phyloP scores from a whole-genome alignment of 176 grass and related monocot species.

The Avena insularis region DNA sequence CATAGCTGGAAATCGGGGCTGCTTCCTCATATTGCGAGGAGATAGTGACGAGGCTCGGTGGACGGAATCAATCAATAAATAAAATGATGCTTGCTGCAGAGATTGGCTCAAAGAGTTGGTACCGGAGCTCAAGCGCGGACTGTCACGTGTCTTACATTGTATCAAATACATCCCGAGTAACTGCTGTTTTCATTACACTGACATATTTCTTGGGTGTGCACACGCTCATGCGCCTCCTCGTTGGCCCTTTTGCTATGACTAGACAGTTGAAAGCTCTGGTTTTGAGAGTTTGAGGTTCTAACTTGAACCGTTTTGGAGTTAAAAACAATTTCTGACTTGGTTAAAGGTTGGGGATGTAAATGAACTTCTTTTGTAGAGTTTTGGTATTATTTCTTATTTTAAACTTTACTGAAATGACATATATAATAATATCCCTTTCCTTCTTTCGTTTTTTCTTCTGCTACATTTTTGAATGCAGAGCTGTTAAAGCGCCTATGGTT shows the following conservation, averaged over 20 bases:
- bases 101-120: background rate
- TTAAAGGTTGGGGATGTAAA: background rate
- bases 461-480: constrained; percentile 42
- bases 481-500: constrained; percentile 40
- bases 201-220: background rate
- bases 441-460: constrained; percentile 6
- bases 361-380: constrained; percentile 7
- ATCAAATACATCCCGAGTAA: background rate
- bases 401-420: constrained; percentile 12
- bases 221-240: background rate
- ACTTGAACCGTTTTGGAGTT: background rate
- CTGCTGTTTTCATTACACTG: background rate
- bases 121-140: background rate
- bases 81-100: background rate
- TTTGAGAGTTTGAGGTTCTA: background rate
- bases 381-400: constrained; percentile 7
- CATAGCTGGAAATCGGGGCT: background rate
- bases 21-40: background rate
- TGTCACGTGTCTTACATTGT: background rate
- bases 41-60: background rate
- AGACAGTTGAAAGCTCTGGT: background rate
- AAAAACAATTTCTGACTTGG: background rate
- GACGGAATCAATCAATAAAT: background rate
- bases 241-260: background rate
- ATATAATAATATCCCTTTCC: constrained; percentile 2